phyloP scores from a whole-genome alignment of 83 land plant genomes.

The Diphasiastrum complanatum region DNA sequence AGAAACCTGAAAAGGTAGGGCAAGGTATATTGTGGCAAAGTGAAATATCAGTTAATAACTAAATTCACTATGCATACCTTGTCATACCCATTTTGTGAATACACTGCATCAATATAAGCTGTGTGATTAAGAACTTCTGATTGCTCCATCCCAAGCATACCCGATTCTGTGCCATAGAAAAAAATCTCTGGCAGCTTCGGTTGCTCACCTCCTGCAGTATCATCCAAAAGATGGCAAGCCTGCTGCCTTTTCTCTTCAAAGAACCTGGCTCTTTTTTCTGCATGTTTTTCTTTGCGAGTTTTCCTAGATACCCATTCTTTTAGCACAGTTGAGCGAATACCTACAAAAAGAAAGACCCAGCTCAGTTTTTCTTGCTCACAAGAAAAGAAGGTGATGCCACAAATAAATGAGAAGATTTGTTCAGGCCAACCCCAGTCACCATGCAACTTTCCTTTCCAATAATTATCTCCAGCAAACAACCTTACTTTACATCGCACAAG shows the following conservation, averaged over 20 bases:
- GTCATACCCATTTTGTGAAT: conserved; percentile 62
- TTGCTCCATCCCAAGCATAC: conserved; percentile 61
- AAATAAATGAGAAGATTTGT: no score
- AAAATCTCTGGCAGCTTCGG: conserved; percentile 54
- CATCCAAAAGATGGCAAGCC: conserved; percentile 4
- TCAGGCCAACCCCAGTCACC: no score
- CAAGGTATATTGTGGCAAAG: no score
- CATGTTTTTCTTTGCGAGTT: conserved; percentile 54
- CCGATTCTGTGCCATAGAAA: conserved; percentile 79
- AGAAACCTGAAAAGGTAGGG: no score
- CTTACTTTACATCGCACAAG: no score
- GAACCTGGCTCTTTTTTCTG: conserved; percentile 29
- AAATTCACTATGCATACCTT: conserved; percentile 70
- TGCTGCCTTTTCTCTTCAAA: background rate
- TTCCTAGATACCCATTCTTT: conserved; percentile 63
- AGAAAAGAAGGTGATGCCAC: no score
- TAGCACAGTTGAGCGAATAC: conserved; percentile 23
- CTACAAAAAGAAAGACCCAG: conserved; percentile 6
- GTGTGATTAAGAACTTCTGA: conserved; percentile 29
- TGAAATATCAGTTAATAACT: no score
- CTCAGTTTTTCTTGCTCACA: no score
- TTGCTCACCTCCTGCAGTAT: background rate
- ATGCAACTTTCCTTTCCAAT: no score
- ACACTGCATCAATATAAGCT: conserved; percentile 10
- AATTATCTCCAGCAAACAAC: no score